Evolutionary conservation across 495 filamentous ascomycete species (phyloP).

Genomic region (Tuber melanosporum): DNA sequence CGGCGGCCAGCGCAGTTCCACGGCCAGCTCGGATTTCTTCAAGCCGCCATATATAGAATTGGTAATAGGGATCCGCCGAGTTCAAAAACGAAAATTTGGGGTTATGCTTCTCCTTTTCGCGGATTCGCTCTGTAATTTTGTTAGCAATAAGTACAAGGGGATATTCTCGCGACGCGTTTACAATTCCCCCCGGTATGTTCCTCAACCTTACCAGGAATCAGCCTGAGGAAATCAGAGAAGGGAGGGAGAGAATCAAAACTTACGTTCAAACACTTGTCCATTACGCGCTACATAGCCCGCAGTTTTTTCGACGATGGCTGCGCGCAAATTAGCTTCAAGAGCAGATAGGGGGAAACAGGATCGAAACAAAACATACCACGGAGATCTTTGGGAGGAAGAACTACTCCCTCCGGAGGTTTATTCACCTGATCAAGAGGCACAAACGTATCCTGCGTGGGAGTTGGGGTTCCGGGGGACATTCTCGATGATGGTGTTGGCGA

Average conservation of each 20-base stretch:
- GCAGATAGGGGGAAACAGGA: constrained; percentile 10
- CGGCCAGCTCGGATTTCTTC: constrained; percentile 75
- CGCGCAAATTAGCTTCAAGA: constrained; percentile 40
- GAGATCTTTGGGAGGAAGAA: constrained; percentile 79
- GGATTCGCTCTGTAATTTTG: constrained; percentile 54
- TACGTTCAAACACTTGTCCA: constrained; percentile 73
- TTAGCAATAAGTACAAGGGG: constrained; percentile 24
- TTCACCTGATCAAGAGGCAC: constrained; percentile 46
- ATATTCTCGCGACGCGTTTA: background rate
- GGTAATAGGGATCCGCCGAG: constrained; percentile 72
- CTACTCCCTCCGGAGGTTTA: constrained; percentile 74
- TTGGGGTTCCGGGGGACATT: constrained; percentile 7
- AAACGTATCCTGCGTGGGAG: constrained; percentile 22
- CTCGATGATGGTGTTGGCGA: background rate
- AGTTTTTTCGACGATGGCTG: constrained; percentile 85
- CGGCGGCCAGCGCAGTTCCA: constrained; percentile 72
- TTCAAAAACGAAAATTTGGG: constrained; percentile 86
- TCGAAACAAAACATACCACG: constrained; percentile 49
- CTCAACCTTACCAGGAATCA: constrained; percentile 37
- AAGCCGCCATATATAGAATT: constrained; percentile 86
- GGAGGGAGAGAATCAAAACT: constrained; percentile 27
- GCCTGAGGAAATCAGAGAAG: constrained; percentile 33
- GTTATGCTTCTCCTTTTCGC: constrained; percentile 76
- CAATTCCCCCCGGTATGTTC: constrained; percentile 19
- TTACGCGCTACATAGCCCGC: constrained; percentile 86